Percentiles rank a stretch among this genome's conserved stretches.
Conservation (phyloP, 2,329 filamentous ascomycete genomes). For the Aspergillus unguis region DNA sequence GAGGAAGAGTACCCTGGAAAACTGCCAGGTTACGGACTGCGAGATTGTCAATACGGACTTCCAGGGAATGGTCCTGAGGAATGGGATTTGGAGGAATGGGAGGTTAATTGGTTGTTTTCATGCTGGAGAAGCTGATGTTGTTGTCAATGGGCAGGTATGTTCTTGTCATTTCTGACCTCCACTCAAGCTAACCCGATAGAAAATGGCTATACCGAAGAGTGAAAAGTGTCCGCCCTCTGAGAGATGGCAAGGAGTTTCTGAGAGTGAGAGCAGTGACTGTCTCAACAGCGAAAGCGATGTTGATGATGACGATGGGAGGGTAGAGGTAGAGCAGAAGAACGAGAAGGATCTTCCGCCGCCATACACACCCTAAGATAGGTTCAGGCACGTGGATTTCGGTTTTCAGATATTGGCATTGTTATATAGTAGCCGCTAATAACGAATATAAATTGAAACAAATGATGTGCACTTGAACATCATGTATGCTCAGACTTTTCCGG, state of each 20-base stretch:
- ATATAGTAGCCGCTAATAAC: background rate
- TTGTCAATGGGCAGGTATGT: conserved; percentile 15
- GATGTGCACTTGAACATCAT: background rate
- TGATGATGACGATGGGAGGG: background rate
- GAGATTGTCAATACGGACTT: conserved; percentile 20
- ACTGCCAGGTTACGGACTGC: conserved; percentile 25
- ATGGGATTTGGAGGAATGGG: conserved; percentile 27
- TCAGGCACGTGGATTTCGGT: too few relatives aligned
- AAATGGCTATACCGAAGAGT: background rate
- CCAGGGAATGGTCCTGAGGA: conserved; percentile 22
- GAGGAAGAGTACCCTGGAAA: conserved; percentile 10
- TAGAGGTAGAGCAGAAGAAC: background rate
- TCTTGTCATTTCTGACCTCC: background rate
- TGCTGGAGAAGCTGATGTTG: conserved; percentile 14
- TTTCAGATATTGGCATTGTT: background rate
- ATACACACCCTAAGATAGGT: background rate
- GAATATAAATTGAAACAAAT: background rate
- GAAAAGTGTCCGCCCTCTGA: background rate
- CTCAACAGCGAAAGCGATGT: conserved; percentile 1
- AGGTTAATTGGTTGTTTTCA: conserved; percentile 21
- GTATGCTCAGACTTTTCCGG: conserved; percentile 6
- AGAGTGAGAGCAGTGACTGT: conserved; percentile 1
- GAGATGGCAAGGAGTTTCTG: conserved; percentile 1
- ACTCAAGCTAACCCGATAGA: background rate
- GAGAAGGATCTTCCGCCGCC: conserved; percentile 6